Evolutionary conservation across 2,329 filamentous ascomycete genomes (phyloP).

Genomic region (Colletotrichum sublineola): DNA sequence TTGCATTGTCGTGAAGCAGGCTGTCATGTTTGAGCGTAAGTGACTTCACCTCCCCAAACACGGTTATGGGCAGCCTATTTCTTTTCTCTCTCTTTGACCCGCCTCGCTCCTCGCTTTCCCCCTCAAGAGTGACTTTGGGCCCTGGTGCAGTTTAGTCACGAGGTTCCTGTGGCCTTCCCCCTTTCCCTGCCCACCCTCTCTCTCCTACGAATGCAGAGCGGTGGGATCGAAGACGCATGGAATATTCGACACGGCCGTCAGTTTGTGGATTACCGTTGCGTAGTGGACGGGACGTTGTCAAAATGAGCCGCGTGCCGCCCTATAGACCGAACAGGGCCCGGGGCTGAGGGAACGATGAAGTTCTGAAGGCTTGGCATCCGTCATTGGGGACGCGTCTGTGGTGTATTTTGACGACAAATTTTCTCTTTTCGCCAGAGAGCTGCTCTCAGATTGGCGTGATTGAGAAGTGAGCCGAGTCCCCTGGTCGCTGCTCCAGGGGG

Average conservation of each 20-base stretch:
- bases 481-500: slow-evolving; percentile 13
- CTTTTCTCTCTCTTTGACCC: neutral
- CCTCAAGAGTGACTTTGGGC: neutral
- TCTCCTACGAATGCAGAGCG: slow-evolving; percentile 8
- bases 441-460: slow-evolving; percentile 36
- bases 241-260: slow-evolving; percentile 39
- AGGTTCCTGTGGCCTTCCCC: slow-evolving; percentile 1
- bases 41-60: slow-evolving; percentile 13
- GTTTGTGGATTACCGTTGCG: slow-evolving; percentile 41
- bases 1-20: slow-evolving; percentile 27
- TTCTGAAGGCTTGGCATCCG: slow-evolving; percentile 42
- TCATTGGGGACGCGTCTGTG: slow-evolving; percentile 39
- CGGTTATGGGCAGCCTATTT: neutral
- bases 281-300: slow-evolving; percentile 40
- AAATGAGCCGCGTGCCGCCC: slow-evolving; percentile 38
- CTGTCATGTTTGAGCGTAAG: slow-evolving; percentile 18
- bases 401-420: slow-evolving; percentile 29
- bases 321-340: slow-evolving; percentile 39
- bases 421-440: slow-evolving; percentile 34
- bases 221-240: slow-evolving; percentile 38
- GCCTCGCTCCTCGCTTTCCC: neutral
- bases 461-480: slow-evolving; percentile 20
- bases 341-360: slow-evolving; percentile 41
- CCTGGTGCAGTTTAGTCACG: slow-evolving; percentile 23
- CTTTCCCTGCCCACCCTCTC: neutral